Conservation (phyloP, 805 yeast genomes). For the Ogataea pilisensis region DNA sequence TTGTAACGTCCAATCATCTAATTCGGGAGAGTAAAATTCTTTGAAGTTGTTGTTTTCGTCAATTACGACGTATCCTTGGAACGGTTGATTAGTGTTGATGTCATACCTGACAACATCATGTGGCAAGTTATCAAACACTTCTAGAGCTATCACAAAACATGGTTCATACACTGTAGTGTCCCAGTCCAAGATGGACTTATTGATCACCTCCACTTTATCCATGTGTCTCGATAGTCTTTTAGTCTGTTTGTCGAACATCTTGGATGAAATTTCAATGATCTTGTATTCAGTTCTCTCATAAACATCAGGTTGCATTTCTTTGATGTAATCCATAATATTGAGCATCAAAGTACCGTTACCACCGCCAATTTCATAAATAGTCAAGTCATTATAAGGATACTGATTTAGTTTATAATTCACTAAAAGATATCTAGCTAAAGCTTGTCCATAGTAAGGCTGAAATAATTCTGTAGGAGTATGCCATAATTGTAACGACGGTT, state of each 20-base stretch:
- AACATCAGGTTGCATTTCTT: conserved; percentile 64
- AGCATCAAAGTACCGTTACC: conserved; percentile 87
- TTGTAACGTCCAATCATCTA: conserved; percentile 52
- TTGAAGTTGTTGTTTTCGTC: conserved; percentile 72
- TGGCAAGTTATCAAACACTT: conserved; percentile 79
- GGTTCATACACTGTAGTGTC: conserved; percentile 52
- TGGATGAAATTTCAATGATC: conserved; percentile 66
- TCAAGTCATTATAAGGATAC: conserved; percentile 67
- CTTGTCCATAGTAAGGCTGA: conserved; percentile 81
- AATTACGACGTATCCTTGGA: conserved; percentile 72
- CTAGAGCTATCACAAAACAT: conserved; percentile 74
- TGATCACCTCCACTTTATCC: conserved; percentile 58
- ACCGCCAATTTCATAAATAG: conserved; percentile 84
- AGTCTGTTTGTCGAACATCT: conserved; percentile 56
- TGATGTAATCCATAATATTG: conserved; percentile 63
- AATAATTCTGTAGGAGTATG: conserved; percentile 88
- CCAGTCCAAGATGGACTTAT: conserved; percentile 79
- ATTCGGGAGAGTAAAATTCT: conserved; percentile 62
- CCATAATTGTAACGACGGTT: conserved; percentile 66
- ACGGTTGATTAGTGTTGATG: conserved; percentile 57
- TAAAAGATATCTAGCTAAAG: conserved; percentile 74
- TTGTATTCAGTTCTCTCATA: conserved; percentile 63
- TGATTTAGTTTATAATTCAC: conserved; percentile 64
- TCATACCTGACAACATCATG: conserved; percentile 82
- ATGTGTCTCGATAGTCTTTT: conserved; percentile 37